Evolutionary conservation across 352 stramenopile genomes (phyloP), one percentile per base, ranked within the genome.

Genomic region (Peronospora destructor): DNA sequence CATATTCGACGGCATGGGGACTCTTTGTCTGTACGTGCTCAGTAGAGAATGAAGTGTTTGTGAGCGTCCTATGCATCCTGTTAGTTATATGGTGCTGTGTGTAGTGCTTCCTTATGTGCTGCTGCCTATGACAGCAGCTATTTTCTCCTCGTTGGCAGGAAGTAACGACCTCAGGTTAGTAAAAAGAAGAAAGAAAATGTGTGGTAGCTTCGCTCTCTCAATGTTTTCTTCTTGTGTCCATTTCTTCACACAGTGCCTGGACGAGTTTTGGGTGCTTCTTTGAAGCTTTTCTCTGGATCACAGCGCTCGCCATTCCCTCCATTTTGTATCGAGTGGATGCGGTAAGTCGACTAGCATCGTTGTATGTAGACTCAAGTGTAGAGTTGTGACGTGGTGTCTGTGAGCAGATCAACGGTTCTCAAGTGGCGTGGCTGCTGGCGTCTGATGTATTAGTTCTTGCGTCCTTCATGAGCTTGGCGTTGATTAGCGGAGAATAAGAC

Each of bases 251-350:
- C 39, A 68, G 60, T 43, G 47, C 67, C 5, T 87, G 67, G 66
- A 78, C 56, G 21, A 80, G 75, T 53, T 85, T 87, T 46, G 76
- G 76, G 2, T 87, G 73, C 47, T 85, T 87, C 51, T 84, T 87
- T 43, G 76, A 87, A 35, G 68, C 73, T 19, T 76, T 85, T 42
- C 80, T 87, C 42, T 87, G 76, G 76, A 63, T 84, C 6, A 71
- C 62, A 33, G 64, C 73, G n/a, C 53, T 85, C 34, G 76, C 76
- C 1, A 75, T 87, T 10, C 76, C 76, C 0, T 82, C 67, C 13
- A 59, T 87, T 43, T 55, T 87, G 29, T 83, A 85, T 53, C 73
- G 73, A 45, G 73, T 84, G 19, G 67, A 81, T 48, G 73, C 76
- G 10, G 73, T 87, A 45, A 36, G 69, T 74, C 47, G 13, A 1